Evolutionary conservation across 805 yeast genomes (phyloP).

Genomic region (Kuraishia borneana): DNA sequence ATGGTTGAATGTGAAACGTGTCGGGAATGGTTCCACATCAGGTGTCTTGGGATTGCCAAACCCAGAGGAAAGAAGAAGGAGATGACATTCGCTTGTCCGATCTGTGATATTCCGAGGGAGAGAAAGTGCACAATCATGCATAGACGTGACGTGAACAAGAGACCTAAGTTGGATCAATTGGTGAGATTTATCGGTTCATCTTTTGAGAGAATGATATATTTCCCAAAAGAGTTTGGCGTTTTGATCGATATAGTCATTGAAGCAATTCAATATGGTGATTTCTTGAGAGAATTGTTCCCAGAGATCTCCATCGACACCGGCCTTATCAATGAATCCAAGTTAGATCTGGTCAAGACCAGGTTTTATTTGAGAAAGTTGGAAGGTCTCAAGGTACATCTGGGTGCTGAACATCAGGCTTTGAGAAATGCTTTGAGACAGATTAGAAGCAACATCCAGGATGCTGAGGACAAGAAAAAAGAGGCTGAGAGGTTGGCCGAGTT

Average conservation of each 20-base stretch:
- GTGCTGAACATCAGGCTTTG: conserved; percentile 8
- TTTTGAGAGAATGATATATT: conserved; percentile 6
- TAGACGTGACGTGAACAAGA: background rate
- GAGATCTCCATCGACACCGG: background rate
- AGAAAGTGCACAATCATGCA: background rate
- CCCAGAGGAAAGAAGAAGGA: conserved; percentile 7
- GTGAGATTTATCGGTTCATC: conserved; percentile 7
- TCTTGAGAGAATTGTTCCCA: conserved; percentile 1
- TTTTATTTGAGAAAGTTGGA: conserved; percentile 35
- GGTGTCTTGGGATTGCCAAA: conserved; percentile 32
- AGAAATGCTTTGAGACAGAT: background rate
- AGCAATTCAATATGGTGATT: conserved; percentile 5
- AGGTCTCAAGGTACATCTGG: conserved; percentile 26
- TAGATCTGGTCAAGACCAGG: conserved; percentile 19
- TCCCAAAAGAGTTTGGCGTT: conserved; percentile 8
- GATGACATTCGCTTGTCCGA: conserved; percentile 39
- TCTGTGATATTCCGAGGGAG: conserved; percentile 30
- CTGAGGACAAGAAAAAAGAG: conserved; percentile 1
- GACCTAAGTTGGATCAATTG: background rate
- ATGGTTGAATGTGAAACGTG: conserved; percentile 68
- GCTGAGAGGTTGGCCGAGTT: background rate
- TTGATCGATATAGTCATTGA: conserved; percentile 7
- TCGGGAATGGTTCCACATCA: conserved; percentile 61
- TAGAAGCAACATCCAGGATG: background rate
- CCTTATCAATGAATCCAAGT: conserved; percentile 1